Base-by-base conservation (phyloP, 441 rosid genomes). In the Macaranga tanarius region DNA sequence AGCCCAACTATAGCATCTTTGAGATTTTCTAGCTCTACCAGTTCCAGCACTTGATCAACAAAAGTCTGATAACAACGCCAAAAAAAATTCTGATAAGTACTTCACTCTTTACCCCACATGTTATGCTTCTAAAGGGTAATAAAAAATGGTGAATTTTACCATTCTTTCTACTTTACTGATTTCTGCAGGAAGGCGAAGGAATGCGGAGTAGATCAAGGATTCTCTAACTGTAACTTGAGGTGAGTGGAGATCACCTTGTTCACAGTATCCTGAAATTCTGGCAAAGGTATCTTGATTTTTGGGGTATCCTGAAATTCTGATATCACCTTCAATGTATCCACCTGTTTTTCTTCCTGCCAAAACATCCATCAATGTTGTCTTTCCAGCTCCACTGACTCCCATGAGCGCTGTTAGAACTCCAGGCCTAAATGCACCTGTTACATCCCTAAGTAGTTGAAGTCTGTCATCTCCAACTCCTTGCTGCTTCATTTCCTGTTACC, bases 381-480 rank as follows among this genome's bases (percentile, higher is more conserved):
- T 95, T 61, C 99, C 96, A 15, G 99, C 98, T 75, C 99, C 99
- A 74, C 98, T 91, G 11, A 90, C 95, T 62, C 99, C 99, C 96
- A 95, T 89, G 20, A 95, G 65, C 59, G 99, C 98, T 25, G 99
- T 92, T 60, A 95, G 83, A 15, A 92, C 87, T 47, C 98, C 96
- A 25, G 98, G 98, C 79, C 92, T 86, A 79, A 95, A 92, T 59
- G 88, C 90, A 15, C 99, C 84, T 6, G 93, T 92, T 65, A 90
- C 89, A 72, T 83, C 89, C 57, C 82, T 59, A 28, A 95, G 88
- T 2, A 95, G 85, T 59, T 89, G 97, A 22, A 95, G 86, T 80
- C 73, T 91, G 77, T 85, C 88, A 57, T 91, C 90, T 2, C 74
- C 17, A 55, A 89, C 82, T 68, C 92, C 99, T 73, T 86, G 93